A percentile compares a stretch with the other conserved stretches of the same genome.
Conservation (phyloP, 257 asterid genomes). For the Solanum lignicaule region DNA sequence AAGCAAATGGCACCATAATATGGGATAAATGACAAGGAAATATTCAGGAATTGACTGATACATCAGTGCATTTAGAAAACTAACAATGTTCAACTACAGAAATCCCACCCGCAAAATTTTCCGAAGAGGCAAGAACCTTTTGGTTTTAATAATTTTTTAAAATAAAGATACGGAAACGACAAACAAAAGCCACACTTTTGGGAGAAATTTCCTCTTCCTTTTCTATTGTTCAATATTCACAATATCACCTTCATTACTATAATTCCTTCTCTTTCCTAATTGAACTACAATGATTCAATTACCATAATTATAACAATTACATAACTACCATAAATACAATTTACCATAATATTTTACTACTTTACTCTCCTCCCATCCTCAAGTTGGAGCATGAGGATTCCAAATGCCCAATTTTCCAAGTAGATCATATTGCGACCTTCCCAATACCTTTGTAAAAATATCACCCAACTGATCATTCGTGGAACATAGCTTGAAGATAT, state of each 20-base stretch:
- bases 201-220: not conserved
- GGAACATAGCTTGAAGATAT: not conserved
- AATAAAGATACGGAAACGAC: not conserved
- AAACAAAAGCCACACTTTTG: not conserved
- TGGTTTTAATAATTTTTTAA: not conserved
- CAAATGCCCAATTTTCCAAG: not conserved
- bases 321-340: not conserved
- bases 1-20: not conserved
- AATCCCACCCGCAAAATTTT: not conserved
- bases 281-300: not conserved
- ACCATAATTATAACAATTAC: not conserved
- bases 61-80: not conserved
- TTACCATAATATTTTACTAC: not conserved
- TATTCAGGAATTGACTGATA: not conserved
- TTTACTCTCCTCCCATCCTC: not conserved
- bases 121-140: not conserved
- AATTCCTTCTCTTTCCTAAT: not conserved
- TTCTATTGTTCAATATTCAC: not conserved
- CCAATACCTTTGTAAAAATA: not conserved
- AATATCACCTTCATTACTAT: not conserved
- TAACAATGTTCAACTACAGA: not conserved
- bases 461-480: not conserved
- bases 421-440: not conserved
- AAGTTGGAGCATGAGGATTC: not conserved
- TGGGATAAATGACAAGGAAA: not conserved